A percentile compares a stretch with the other conserved stretches of the same genome.
Evolutionary conservation across 2,329 filamentous ascomycete species (phyloP).

Genomic region (Plenodomus tracheiphilus): DNA sequence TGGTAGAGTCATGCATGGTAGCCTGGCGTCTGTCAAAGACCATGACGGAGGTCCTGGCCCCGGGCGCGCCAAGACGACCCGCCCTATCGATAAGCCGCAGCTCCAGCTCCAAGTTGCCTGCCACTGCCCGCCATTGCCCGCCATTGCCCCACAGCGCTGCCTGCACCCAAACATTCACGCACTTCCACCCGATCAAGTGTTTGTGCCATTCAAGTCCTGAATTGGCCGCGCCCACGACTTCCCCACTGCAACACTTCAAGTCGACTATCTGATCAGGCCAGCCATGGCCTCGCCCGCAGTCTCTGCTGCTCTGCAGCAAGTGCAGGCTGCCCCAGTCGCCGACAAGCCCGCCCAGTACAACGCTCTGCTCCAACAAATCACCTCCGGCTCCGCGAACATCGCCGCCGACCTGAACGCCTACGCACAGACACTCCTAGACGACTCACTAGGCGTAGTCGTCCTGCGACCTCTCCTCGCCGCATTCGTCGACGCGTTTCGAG

Average conservation of each 20-base stretch:
- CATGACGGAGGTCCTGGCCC: not conserved
- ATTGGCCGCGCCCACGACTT: no score
- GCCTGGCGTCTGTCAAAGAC: no score
- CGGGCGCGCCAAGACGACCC: not conserved
- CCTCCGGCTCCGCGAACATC: slow-evolving; percentile 53
- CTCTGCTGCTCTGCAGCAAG: slow-evolving; percentile 51
- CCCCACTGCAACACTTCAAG: not conserved
- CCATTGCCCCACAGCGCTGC: not conserved
- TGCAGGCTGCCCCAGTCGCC: slow-evolving; percentile 53
- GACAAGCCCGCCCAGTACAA: slow-evolving; percentile 61
- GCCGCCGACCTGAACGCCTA: slow-evolving; percentile 68
- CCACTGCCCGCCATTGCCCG: no score
- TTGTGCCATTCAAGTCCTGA: not conserved
- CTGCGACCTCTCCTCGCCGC: slow-evolving; percentile 69
- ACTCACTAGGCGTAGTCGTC: slow-evolving; percentile 74
- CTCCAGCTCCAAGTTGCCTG: not conserved
- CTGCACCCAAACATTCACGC: not conserved
- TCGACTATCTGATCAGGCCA: slow-evolving; percentile 1
- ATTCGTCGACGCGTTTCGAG: slow-evolving; percentile 67
- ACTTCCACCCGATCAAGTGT: not conserved
- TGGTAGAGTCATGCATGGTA: no score
- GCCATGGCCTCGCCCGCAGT: slow-evolving; percentile 57
- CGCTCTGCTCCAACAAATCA: slow-evolving; percentile 60
- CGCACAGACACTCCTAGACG: slow-evolving; percentile 67
- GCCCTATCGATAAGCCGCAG: not conserved